Evolutionary conservation across 352 stramenopile genomes (phyloP), one percentile per base, ranked within the genome.

Genomic region (Pythium aphanidermatum): DNA sequence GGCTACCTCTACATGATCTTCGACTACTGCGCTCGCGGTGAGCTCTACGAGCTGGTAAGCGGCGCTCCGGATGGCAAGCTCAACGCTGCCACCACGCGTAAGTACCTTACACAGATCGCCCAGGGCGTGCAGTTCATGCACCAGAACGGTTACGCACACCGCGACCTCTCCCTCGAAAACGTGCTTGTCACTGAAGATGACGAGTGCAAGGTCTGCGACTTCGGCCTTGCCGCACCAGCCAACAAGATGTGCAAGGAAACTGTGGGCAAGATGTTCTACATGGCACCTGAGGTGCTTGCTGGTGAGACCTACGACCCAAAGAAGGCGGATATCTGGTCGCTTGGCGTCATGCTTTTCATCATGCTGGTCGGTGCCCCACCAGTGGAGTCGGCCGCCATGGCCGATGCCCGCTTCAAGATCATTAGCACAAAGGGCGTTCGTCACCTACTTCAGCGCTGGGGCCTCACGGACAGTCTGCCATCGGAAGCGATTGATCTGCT

Each of bases 251-350:
- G 48, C 23, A 64, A 61, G 35, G 68, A 85, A 56, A 80, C 75
- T 5, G 82, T 90, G 29, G 82, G 82, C 32, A 93, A 93, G 60
- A 68, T 86, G 23, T 89, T 87, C 49, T 92, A 92, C 65, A 92
- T 92, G 75, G 78, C 77, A 2, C 81, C 81, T 2, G 81, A 92
- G 55, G 76, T 90, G 20, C 64, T 88, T n/a, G 72, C 68, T 0
- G 70, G 70, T 17, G 42, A 51, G 33, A 45, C 42, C 14, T 92
- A 90, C 54, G 66, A 85, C 60, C 71, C 81, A 11, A 74, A 67
- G n/a, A 85, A 83, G 51, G 77, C 77, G 14, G 81, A 92, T 49
- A 68, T 92, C 31, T 92, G 81, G 81, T 92, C 81, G 43, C 70
- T 92, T 25, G 81, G 81, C 45, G 74, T 92, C 26, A 88, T 92